Evolutionary conservation across 2,329 filamentous ascomycete species (phyloP).

Genomic region (Verruconis gallopava): DNA sequence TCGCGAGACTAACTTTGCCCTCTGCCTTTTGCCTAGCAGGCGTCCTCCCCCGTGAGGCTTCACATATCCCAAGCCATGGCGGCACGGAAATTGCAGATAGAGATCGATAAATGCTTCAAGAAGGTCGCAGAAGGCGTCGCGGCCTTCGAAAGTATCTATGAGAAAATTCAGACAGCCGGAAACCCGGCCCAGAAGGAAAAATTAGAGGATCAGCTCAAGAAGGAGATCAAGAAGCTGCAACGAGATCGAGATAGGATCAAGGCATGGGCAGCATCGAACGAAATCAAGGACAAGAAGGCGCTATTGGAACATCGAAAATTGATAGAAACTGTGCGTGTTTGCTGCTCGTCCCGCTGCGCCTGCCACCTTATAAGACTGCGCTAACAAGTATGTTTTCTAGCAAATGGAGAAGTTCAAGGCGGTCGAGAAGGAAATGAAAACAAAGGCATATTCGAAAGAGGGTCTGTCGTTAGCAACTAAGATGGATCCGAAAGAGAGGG

Average conservation of each 20-base stretch:
- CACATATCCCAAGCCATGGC: constrained; percentile 53
- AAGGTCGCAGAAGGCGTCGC: constrained; percentile 87
- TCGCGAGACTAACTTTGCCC: too few species aligned
- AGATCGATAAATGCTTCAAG: constrained; percentile 99
- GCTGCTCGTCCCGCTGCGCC: constrained; percentile 13
- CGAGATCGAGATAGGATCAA: constrained; percentile 97
- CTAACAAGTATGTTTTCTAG: constrained; percentile 38
- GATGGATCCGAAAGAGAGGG: constrained; percentile 94
- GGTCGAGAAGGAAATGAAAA: constrained; percentile 99
- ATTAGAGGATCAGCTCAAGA: constrained; percentile 93
- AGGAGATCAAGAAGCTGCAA: constrained; percentile 99
- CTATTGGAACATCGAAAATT: constrained; percentile 85
- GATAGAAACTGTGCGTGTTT: constrained; percentile 77
- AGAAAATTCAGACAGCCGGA: constrained; percentile 87
- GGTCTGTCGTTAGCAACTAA: constrained; percentile 83
- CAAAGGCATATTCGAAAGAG: constrained; percentile 98
- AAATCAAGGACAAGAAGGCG: constrained; percentile 98
- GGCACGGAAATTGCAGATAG: constrained; percentile 88
- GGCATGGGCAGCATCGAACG: constrained; percentile 95
- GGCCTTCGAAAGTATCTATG: constrained; percentile 89
- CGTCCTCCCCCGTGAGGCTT: not conserved
- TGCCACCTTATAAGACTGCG: constrained; percentile 10
- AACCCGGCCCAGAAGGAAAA: constrained; percentile 97
- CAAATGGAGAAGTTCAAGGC: constrained; percentile 99
- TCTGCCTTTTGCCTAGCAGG: too few species aligned